Base-by-base conservation (phyloP, 1,284 basidiomycete genomes). In the Ustilago curta region DNA sequence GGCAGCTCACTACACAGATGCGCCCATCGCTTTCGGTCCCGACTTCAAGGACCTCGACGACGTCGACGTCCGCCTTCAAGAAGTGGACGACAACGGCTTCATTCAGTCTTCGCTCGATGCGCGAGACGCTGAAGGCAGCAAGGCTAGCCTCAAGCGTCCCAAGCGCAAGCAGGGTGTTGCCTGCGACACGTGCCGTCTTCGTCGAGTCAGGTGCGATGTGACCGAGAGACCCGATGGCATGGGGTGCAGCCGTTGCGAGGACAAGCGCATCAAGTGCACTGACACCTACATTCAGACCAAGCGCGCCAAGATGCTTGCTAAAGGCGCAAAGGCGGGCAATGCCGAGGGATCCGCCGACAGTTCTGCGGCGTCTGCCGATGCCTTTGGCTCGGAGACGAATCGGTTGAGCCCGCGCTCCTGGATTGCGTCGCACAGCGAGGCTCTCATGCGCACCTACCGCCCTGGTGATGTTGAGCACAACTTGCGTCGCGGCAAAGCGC, bases 141-240 rank as follows among this genome's bases (percentile, higher is more conserved):
- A 66, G 49, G 27, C 54, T 7, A 37, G 62, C 43, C 8, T 44
- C n/a, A 67, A 70, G 64, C 67, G 77, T 29, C 78, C 79, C 9
- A 83, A 83, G 62, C 76, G 82, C 14, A 80, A 83, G 43, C 82
- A 84, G 64, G 82, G 82, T 11, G 82, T 84, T 4, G 82, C 82
- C 8, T 84, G 82, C 56, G 82, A 84, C 40, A 82, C 81, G 8
- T 84, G 82, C 57, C 81, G 81, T 16, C 60, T 84, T 25, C 73
- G 82, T 9, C 66, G 82, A 35, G 79, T 84, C 23, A 59, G 82
- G 18, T 84, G 82, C 64, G 81, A 83, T 47, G 47, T 83, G 25
- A 81, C 78, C 27, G 82, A 84, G 59, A 70, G 81, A 37, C 76
- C 77, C 8, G 71, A 78, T 4, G 82, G 82, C 12, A 68, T 77